Evolutionary conservation across 805 yeast genomes (phyloP), one percentile per base, ranked within the genome.

Genomic region (Middelhovenomyces tepae): DNA sequence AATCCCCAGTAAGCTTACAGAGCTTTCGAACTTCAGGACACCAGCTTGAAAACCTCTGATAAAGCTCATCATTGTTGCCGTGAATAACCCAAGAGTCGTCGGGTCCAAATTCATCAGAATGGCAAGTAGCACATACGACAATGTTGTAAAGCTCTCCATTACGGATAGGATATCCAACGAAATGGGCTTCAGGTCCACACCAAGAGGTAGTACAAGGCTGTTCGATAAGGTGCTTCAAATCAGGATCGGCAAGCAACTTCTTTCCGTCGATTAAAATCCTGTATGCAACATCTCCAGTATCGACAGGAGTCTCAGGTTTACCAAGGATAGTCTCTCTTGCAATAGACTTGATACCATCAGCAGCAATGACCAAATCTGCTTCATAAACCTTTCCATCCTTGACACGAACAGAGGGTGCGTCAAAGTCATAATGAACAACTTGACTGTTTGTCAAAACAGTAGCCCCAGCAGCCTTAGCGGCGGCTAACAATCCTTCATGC

Each of bases 321-420:
- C 48, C 46, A 28, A 46, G 39, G 8, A 52, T 36, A 7, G 34
- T 35, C 8, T 44, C 36, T 16, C 58, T 36, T 10, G 51, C 19
- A 16, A 27, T 34, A 6, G 57, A 53, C 32, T 46, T 51, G 31
- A 53, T 39, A 6, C 58, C 58, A 35, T 53, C 58, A 29, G 45
- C 46, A 3, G 53, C 58, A 17, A 53, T 29, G 11, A 53, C 37
- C n/a, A 53, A 35, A 34, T 53, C 58, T 10, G 44, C 55, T 9
- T 27, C 16, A 32, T 34, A 47, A 4, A 18, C 31, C n/a, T 35
- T 27, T 15, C 53, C 55, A 21, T 39, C 40, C 10, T 37, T n/a
- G 7, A 44, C 37, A 7, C 27, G 31, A 17, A 50, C 51, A 5
- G 38, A 32, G 16, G 37, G 31, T 11, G 28, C 24, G 4, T 45